Percentiles rank a stretch among this genome's conserved stretches.
Conservation (phyloP, 2,329 filamentous ascomycete species). For the Trichoderma breve region DNA sequence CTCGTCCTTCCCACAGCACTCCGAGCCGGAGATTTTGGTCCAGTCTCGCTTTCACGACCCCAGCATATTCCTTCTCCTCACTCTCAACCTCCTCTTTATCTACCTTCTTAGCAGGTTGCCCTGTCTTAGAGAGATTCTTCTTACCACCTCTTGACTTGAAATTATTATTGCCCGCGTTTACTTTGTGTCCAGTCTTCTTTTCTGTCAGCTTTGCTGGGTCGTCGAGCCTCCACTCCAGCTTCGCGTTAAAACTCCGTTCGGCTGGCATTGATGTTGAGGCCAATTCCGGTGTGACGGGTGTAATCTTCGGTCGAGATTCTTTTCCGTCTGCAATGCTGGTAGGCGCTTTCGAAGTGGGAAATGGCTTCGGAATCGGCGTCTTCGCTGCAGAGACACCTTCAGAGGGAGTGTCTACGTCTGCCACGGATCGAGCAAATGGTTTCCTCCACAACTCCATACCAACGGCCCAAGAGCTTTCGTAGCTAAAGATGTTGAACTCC, state of each 20-base stretch:
- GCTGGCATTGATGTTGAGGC: not conserved
- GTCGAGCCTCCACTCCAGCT: constrained; percentile 50
- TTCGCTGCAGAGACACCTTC: not conserved
- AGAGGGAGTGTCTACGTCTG: constrained; percentile 31
- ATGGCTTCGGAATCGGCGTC: not conserved
- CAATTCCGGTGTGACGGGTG: too few relatives aligned
- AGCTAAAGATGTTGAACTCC: constrained; percentile 97
- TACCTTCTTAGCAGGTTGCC: constrained; percentile 24
- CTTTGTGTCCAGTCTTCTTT: not conserved
- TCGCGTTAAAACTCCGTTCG: constrained; percentile 51
- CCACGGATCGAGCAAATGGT: constrained; percentile 40
- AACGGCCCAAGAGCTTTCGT: constrained; percentile 89
- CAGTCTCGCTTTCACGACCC: constrained; percentile 84
- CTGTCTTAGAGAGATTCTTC: constrained; percentile 37
- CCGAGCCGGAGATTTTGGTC: constrained; percentile 87
- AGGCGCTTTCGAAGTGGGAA: not conserved
- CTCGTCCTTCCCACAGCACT: constrained; percentile 85
- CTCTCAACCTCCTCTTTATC: not conserved
- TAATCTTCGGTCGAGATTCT: not conserved
- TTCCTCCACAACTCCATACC: constrained; percentile 92
- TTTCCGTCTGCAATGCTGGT: not conserved
- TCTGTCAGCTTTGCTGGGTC: constrained; percentile 32
- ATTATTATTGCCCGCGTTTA: constrained; percentile 34
- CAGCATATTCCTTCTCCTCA: constrained; percentile 67
- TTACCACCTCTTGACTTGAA: constrained; percentile 49